Conservation (phyloP, 2,329 filamentous ascomycete species). For the Knoxdaviesia proteae region DNA sequence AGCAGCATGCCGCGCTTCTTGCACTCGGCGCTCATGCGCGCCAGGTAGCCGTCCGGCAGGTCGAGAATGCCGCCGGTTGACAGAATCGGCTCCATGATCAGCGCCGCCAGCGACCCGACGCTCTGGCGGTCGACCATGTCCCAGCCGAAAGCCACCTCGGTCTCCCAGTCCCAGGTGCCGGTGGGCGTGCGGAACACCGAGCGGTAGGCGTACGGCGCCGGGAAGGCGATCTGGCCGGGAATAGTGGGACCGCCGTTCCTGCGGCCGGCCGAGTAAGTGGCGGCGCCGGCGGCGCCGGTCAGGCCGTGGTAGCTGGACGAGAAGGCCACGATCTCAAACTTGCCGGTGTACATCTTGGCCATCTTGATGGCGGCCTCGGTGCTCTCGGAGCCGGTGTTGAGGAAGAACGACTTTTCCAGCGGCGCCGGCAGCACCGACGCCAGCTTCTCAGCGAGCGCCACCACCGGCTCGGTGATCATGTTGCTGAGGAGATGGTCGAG, state of each 20-base stretch:
- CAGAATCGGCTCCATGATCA: conserved; percentile 40
- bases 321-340: conserved; percentile 41
- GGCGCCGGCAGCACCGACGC: conserved; percentile 21
- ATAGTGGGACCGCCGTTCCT: conserved; percentile 22
- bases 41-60: conserved; percentile 32
- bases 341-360: conserved; percentile 40
- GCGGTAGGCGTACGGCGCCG: conserved; percentile 38
- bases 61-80: conserved; percentile 34
- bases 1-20: conserved; percentile 32
- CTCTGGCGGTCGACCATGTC: conserved; percentile 36
- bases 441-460: conserved; percentile 28
- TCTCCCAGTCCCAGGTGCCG: conserved; percentile 43
- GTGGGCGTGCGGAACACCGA: conserved; percentile 37
- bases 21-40: conserved; percentile 27
- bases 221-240: conserved; percentile 35
- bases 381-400: conserved; percentile 32
- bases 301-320: conserved; percentile 39
- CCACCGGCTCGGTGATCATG: conserved; percentile 34
- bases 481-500: conserved; percentile 36
- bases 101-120: conserved; percentile 38
- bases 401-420: conserved; percentile 32
- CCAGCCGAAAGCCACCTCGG: conserved; percentile 42
- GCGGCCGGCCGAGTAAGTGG: conserved; percentile 32
- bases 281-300: conserved; percentile 27
- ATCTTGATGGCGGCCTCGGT: conserved; percentile 42